Evolutionary conservation across 306 rosid species (phyloP), one percentile per base, ranked within the genome.

Genomic region (Cucumis cinereus): DNA sequence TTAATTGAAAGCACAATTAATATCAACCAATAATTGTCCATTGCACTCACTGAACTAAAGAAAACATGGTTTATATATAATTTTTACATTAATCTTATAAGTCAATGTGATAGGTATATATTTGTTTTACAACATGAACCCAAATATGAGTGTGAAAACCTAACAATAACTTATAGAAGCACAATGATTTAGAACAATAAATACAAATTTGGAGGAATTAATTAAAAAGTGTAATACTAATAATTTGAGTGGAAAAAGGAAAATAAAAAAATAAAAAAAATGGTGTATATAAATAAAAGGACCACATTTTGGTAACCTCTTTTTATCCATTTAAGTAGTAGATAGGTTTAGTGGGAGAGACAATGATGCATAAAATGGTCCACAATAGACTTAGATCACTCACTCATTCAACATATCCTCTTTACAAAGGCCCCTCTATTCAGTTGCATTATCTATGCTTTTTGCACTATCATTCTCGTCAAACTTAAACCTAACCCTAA

Each of bases 351-450:
- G 76, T 71, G 76, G 76, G 9, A 28, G 45, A 71, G 76, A 30
- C 76, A 71, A 71, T 49, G 59, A 71, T 71, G 40, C 60, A 71
- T 49, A 49, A 69, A 50, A 49, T 71, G 76, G 76, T 71, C 76
- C 76, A 71, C 76, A 71, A 50, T 16, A 19, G 76, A 71, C 76
- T 71, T 3, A 70, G 20, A 40, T 67, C 74, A 64, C 71, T 36
- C 30, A 38, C 28, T 64, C 30, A 36, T 24, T 67, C 73, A 38
- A 47, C 20, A 47, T 1, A 30, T 30, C 23, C 10, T 15, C 55
- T 67, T 17, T 67, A 30, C 35, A 10, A 35, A 67, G 74, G 53
- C 74, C 35, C 73, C 74, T 43, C 55, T 6, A 20, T 40, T 66
- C 4, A 62, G 22, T 61, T 61, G 68, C 68, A 61, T 61, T 61